Percentiles rank a stretch among this genome's conserved stretches.
These are phyloP conservation scores for Dioscorea alata DNA, from an alignment of 106 monocot genomes.

Conservation along the genomic window DNA sequence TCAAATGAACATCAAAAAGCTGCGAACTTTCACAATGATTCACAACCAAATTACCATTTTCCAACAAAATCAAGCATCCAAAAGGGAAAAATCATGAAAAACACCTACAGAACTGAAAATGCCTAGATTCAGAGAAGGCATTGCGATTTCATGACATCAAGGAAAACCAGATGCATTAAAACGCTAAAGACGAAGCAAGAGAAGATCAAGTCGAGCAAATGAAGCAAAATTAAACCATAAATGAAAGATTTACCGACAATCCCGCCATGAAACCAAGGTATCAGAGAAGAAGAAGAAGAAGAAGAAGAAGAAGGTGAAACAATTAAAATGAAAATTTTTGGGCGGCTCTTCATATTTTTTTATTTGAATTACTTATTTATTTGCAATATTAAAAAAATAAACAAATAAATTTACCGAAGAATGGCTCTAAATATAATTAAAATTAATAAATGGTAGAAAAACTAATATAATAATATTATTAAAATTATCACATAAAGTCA, in stretches of 20 bases:
- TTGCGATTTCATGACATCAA: not conserved
- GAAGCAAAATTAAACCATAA: not conserved
- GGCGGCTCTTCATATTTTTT: too few relatives aligned
- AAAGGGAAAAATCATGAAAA: not conserved
- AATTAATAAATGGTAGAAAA: too few relatives aligned
- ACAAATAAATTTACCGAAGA: too few relatives aligned
- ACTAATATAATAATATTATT: too few relatives aligned
- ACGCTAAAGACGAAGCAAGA: not conserved
- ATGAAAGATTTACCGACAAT: not conserved
- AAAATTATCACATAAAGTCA: too few relatives aligned
- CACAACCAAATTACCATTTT: not conserved
- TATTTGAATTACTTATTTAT: too few relatives aligned
- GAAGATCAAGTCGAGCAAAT: not conserved
- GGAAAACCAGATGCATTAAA: not conserved
- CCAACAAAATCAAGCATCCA: not conserved
- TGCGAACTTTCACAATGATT: not conserved
- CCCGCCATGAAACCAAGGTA: not conserved
- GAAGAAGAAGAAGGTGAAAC: not conserved
- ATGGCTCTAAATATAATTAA: too few relatives aligned
- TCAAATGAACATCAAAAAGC: not conserved
- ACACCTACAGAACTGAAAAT: too few relatives aligned
- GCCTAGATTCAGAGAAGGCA: not conserved
- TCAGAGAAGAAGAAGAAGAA: not conserved
- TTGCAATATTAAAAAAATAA: too few relatives aligned
- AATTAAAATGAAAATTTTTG: too few relatives aligned